Evolutionary conservation across 257 asterid species (phyloP).

Genomic region (Paraleonurus japonicus): DNA sequence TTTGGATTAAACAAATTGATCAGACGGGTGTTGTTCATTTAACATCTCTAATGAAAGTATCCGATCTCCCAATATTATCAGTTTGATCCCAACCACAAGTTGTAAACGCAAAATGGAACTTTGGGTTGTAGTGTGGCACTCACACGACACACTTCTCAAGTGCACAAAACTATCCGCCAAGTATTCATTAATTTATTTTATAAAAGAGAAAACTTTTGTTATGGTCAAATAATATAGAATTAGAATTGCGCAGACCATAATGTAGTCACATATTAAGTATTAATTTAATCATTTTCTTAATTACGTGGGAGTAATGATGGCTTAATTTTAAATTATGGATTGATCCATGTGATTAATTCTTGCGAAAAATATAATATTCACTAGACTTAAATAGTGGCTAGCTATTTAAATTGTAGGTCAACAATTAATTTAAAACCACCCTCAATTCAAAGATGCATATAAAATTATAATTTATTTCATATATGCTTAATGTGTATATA

Average conservation of each 20-base stretch:
- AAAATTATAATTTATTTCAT: no score
- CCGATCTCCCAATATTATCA: no score
- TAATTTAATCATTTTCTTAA: neutral
- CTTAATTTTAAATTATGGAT: neutral
- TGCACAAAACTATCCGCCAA: neutral
- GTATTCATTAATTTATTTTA: neutral
- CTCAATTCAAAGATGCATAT: neutral
- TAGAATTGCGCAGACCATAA: slow-evolving; percentile 7
- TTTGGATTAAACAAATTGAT: no score
- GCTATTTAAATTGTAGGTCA: neutral
- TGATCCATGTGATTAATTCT: neutral
- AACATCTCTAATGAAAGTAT: no score
- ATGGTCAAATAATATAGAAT: slow-evolving; percentile 3
- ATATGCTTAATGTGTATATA: no score
- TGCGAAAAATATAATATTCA: neutral
- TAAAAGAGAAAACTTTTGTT: neutral
- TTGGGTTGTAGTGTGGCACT: neutral
- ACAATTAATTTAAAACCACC: neutral
- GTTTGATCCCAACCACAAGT: neutral
- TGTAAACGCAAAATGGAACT: neutral
- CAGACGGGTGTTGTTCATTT: no score
- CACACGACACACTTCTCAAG: neutral
- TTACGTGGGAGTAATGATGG: neutral
- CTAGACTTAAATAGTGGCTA: neutral
- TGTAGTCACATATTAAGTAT: neutral